Evolutionary conservation across 2,329 filamentous ascomycete species (phyloP), one percentile per base, ranked within the genome.

Genomic region (Aspergillus sp.): DNA sequence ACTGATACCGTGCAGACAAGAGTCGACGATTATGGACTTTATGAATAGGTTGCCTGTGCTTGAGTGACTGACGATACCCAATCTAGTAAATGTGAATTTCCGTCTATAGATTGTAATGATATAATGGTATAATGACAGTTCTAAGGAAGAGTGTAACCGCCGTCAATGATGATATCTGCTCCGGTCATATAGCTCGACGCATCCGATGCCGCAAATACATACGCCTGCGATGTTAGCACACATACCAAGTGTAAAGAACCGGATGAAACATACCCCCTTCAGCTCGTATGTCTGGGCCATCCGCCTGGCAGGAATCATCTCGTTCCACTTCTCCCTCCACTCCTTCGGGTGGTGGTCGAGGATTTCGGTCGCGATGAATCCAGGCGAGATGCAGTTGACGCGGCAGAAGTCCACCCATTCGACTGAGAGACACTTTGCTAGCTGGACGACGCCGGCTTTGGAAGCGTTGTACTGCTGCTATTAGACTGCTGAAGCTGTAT

Each of bases 111-210:
- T 11, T 4, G 9, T 27, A 27, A 27, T 27, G 24, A 27, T 8
- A 1, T 27, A 31, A 31, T 11, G 27, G 11, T 27, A 27, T 27
- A 6, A 27, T 15, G 5, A 43, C 43, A 7, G 5, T n/a, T 33
- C 31, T 48, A 72, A 27, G 68, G 70, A 9, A 72, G 52, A 7
- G 75, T 78, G 57, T 81, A 81, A 3, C 79, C 78, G 24, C 79
- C 79, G 56, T 81, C 79, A 55, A 81, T 76, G 24, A 81, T 66
- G 14, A 81, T 63, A 52, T 81, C 75, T 3, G 78, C 72, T 33
- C 79, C 79, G 11, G 79, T 80, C 72, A 79, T 80, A 57, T 80
- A 81, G 47, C 74, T 77, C 47, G 75, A 79, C 1, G 79, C 78
- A 68, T 80, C 76, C 12, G 73, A 77, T 11, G 79, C 78, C 21